Evolutionary conservation across 805 yeast genomes (phyloP), one percentile per base, ranked within the genome.

Genomic region (Alloascoidea hylecoeti): DNA sequence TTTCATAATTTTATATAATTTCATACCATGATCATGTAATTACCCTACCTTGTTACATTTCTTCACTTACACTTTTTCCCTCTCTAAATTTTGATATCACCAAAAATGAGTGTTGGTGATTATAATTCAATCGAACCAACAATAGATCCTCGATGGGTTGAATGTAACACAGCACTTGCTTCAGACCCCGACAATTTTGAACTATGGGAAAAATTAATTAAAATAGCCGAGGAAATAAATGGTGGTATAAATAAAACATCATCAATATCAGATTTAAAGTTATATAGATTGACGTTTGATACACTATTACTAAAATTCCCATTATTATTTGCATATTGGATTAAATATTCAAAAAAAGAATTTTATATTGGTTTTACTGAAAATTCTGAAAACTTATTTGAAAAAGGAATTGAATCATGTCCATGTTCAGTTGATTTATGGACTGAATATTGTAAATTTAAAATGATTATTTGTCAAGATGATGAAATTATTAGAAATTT

Each of bases 261-360:
- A 2, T 37, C 46, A n/a, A 42, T 46, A 15, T 41, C 42, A 6
- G 48, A 46, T 5, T 16, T 58, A 3, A 43, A 46, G 15, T 40
- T 46, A 23, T 46, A 49, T 30, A 48, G 61, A 4, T 38, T 38
- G 17, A 38, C 55, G 15, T 58, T 44, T 35, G 60, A 52, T 17
- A 32, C 41, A 3, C 46, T 61, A 16, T 44, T 63, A 38, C 39
- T 40, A 3, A 41, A 44, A 19, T 63, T 49, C 42, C 69, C 69
- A 1, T 38, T 55, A 27, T 44, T 60, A 5, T 53, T 53, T 37
- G 67, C 64, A 4, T 62, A 60, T 45, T 63, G 69, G 68, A 53
- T 56, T 28, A 46, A 55, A 35, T 59, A 57, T 39, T 66, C 69
- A 13, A 51, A 56, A 38, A 34, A 44, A 5, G 64, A 56, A 41